Percentiles rank a stretch among this genome's conserved stretches.
Conservation (phyloP, 2,329 filamentous ascomycete genomes). For the Diaporthe helianthi region DNA sequence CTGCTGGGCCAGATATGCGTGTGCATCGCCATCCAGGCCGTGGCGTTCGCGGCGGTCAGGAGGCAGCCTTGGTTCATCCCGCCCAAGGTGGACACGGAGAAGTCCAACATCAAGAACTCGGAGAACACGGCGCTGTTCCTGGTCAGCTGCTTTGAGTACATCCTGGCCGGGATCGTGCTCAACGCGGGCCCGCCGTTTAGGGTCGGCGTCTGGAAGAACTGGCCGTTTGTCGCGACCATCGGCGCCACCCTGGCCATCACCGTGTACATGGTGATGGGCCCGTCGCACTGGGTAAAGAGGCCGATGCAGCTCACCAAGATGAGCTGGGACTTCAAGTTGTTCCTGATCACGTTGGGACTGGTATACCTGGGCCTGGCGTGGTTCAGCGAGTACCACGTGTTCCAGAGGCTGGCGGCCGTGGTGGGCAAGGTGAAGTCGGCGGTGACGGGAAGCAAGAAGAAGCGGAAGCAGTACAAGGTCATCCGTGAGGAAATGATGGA, state of each 20-base stretch:
- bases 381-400: conserved; percentile 73
- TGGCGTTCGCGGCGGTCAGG: conserved; percentile 77
- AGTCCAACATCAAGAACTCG: conserved; percentile 88
- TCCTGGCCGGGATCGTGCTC: conserved; percentile 85
- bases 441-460: conserved; percentile 70
- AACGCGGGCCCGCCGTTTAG: conserved; percentile 93
- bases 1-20: conserved; percentile 88
- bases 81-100: conserved; percentile 76
- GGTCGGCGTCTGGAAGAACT: conserved; percentile 79
- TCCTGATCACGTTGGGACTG: conserved; percentile 73
- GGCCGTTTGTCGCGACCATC: conserved; percentile 85
- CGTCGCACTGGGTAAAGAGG: conserved; percentile 70
- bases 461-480: conserved; percentile 87
- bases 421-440: conserved; percentile 68
- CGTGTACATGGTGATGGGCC: conserved; percentile 80
- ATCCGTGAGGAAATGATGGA: conserved; percentile 72
- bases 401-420: conserved; percentile 71
- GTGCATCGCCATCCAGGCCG: conserved; percentile 77
- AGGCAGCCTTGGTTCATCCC: conserved; percentile 86
- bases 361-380: conserved; percentile 74
- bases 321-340: conserved; percentile 73
- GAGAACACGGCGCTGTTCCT: conserved; percentile 93
- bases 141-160: conserved; percentile 93
- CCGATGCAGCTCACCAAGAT: conserved; percentile 89
- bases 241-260: conserved; percentile 70